phyloP scores from a whole-genome alignment of 2,329 filamentous ascomycete species.

The Pochonia chlamydosporia region DNA sequence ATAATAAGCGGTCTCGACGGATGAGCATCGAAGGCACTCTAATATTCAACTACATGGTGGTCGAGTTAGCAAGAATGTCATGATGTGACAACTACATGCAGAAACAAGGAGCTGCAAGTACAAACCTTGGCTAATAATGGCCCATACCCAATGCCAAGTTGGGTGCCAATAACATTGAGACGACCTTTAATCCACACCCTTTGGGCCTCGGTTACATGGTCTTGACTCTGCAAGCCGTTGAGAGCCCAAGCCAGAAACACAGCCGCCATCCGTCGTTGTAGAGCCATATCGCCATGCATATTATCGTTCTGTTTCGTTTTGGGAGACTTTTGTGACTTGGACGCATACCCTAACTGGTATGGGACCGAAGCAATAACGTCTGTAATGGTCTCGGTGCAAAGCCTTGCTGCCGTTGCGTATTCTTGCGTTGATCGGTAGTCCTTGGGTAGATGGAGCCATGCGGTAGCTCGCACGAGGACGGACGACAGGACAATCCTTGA shows the following conservation, averaged over 20 bases:
- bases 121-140: background rate
- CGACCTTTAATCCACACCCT: background rate
- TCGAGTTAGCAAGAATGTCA: background rate
- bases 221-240: background rate
- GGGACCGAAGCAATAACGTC: background rate
- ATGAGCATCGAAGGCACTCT: background rate
- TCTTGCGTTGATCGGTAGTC: background rate
- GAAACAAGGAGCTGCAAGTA: background rate
- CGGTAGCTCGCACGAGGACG: background rate
- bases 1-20: background rate
- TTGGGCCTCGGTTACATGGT: background rate
- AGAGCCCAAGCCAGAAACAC: background rate
- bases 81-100: background rate
- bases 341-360: background rate
- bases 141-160: background rate
- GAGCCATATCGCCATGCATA: background rate
- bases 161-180: background rate
- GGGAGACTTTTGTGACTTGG: background rate
- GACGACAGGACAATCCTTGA: background rate
- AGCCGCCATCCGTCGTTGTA: background rate
- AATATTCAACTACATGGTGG: background rate
- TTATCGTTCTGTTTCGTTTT: background rate
- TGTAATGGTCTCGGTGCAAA: background rate
- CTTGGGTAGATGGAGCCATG: background rate
- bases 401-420: background rate